These are phyloP conservation scores for Aspergillus sp. DNA, from an alignment of 2,329 filamentous ascomycete species.

Conservation along the genomic window DNA sequence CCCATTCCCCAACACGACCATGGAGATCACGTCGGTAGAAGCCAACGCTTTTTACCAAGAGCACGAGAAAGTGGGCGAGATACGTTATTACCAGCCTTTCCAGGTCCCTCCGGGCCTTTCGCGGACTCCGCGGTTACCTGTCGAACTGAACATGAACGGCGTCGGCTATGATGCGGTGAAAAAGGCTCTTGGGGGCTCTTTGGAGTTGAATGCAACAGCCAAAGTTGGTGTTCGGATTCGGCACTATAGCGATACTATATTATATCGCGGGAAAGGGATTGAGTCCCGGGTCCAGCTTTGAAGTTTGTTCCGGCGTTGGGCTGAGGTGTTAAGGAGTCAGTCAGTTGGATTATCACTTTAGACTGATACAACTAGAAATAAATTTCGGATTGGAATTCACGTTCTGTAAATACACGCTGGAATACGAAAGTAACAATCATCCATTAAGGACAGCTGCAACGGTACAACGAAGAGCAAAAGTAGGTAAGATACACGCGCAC, in stretches of 20 bases:
- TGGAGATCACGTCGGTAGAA: conserved; percentile 76
- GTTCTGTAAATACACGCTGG: no score
- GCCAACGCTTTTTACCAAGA: conserved; percentile 84
- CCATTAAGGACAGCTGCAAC: no score
- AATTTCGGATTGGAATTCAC: no score
- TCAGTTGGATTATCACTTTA: no score
- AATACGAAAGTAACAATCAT: no score
- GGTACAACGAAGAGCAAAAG: no score
- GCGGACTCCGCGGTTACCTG: conserved; percentile 72
- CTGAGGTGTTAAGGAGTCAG: no score
- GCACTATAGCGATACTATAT: conserved; percentile 69
- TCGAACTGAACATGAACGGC: conserved; percentile 72
- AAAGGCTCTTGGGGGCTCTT: conserved; percentile 72
- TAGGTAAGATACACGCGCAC: no score
- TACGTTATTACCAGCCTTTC: conserved; percentile 72
- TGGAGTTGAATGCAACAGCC: conserved; percentile 77
- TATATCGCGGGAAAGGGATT: conserved; percentile 68
- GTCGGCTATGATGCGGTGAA: conserved; percentile 80
- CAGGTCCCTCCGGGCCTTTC: conserved; percentile 71
- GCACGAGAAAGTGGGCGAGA: conserved; percentile 72
- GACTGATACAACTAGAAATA: no score
- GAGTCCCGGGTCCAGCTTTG: conserved; percentile 57
- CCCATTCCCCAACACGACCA: conserved; percentile 67
- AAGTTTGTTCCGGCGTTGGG: conserved; percentile 5
- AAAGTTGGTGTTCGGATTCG: conserved; percentile 72